Conservation (phyloP, 169 alveolate species). For the Babesia divergens region DNA sequence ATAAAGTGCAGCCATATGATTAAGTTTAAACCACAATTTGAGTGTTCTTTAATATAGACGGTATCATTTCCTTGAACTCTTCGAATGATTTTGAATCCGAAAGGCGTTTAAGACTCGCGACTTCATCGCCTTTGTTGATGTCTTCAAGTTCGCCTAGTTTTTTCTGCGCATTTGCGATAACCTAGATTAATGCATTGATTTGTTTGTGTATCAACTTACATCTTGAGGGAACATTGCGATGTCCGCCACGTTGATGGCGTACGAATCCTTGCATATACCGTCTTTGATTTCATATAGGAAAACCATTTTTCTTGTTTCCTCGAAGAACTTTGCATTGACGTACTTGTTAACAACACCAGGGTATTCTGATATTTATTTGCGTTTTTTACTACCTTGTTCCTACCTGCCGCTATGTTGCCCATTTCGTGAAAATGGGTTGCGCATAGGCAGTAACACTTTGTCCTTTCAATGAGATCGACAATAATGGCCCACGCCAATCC, state of each 20-base stretch:
- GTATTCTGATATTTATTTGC: conserved; percentile 67
- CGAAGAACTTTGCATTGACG: conserved; percentile 70
- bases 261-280: conserved; percentile 88
- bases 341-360: conserved; percentile 85
- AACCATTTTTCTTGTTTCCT: conserved; percentile 63
- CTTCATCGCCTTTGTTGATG: background rate
- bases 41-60: background rate
- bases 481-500: conserved; percentile 97
- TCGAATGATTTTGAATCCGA: conserved; percentile 20
- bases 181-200: background rate
- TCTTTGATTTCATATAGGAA: conserved; percentile 87
- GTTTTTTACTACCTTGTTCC: conserved; percentile 59
- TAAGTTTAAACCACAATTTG: conserved; percentile 3
- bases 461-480: conserved; percentile 84
- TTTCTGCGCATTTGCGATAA: conserved; percentile 45
- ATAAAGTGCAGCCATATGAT: background rate
- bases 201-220: conserved; percentile 14
- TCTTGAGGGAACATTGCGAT: conserved; percentile 87
- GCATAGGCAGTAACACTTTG: conserved; percentile 90
- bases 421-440: conserved; percentile 98
- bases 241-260: conserved; percentile 93
- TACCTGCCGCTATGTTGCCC: conserved; percentile 85
- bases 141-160: conserved; percentile 48
- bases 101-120: conserved; percentile 1
- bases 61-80: conserved; percentile 38